Evolutionary conservation across 129 eudicot genomes (phyloP), one percentile per base, ranked within the genome.

Genomic region (Centrapalus pauciflorus): DNA sequence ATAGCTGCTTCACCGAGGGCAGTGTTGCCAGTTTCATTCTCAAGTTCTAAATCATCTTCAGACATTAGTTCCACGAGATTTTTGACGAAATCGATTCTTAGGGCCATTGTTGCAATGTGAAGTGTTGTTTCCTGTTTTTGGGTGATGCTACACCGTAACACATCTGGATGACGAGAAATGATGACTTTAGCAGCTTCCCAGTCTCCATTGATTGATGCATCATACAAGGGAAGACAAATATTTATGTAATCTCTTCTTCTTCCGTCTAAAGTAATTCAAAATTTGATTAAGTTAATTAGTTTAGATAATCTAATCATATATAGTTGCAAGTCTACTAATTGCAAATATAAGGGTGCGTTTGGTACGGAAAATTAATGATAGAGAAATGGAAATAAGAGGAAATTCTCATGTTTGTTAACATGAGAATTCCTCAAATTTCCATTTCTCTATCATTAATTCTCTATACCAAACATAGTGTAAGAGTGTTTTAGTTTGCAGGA

Each of bases 1-100:
- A 64, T 26, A 13, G 72, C 72, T 13, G 72, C 72, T 25, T 64
- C 54, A 37, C 66, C 40, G 20, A 74, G 50, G n/a, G 78, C 71
- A 2, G 72, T 64, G 14, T 64, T 74, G 25, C 49, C 20, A 11
- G 5, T 19, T 33, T 2, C 1, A 20, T 74, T 64, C 30, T 0
- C 2, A n/a, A 74, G 20, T 13, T 20, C 26, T 45, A 74, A 40
- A 27, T 74, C 72, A 3, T 5, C 55, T 3, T 1, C 2, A 3
- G 4, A 0, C 59, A 58, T 70, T 48, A 1, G 41, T 3, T 1
- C 3, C 13, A 65, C 19, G 2, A 64, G 30, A 2, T 41, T 38
- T 37, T 14, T 7, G 32, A 41, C 57, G 11, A 54, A 54, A 1
- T 26, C 10, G 7, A 30, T 30, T 21, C 19, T 62, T 14, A 27